Evolutionary conservation across 1,284 basidiomycete species (phyloP).

Genomic region (Ceratorhiza oryzae-sativae): DNA sequence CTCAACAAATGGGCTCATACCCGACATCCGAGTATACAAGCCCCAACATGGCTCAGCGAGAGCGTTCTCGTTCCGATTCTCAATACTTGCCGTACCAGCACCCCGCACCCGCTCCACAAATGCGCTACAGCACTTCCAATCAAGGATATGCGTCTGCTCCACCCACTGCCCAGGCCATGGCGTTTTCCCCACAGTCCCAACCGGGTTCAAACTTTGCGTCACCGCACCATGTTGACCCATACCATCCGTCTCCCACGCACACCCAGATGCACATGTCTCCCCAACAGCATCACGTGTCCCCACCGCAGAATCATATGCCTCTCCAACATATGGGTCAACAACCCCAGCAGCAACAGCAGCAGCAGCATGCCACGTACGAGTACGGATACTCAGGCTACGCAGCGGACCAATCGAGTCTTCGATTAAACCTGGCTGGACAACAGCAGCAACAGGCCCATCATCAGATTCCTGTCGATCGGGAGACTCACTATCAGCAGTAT

Average conservation of each 20-base stretch:
- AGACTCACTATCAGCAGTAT: background rate
- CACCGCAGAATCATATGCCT: slow-evolving; percentile 6
- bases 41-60: background rate
- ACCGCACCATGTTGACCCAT: slow-evolving; percentile 6
- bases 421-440: background rate
- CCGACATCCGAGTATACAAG: background rate
- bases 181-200: background rate
- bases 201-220: too few relatives aligned
- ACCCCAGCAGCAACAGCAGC: slow-evolving; percentile 2
- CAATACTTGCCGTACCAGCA: background rate
- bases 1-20: background rate
- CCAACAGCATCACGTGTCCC: slow-evolving; percentile 1
- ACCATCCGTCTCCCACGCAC: slow-evolving; percentile 14
- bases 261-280: slow-evolving; percentile 16
- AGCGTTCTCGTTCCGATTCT: slow-evolving; percentile 4
- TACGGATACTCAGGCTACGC: background rate
- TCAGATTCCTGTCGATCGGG: background rate
- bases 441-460: background rate
- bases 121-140: background rate
- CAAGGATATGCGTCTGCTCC: slow-evolving; percentile 8
- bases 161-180: background rate
- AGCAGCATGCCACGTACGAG: background rate
- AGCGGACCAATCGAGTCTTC: slow-evolving; percentile 1
- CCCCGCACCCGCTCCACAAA: background rate
- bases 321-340: background rate